These are phyloP conservation scores for Rhizopogon vinicolor DNA, from an alignment of 768 basidiomycete genomes.

Conservation along the genomic window DNA sequence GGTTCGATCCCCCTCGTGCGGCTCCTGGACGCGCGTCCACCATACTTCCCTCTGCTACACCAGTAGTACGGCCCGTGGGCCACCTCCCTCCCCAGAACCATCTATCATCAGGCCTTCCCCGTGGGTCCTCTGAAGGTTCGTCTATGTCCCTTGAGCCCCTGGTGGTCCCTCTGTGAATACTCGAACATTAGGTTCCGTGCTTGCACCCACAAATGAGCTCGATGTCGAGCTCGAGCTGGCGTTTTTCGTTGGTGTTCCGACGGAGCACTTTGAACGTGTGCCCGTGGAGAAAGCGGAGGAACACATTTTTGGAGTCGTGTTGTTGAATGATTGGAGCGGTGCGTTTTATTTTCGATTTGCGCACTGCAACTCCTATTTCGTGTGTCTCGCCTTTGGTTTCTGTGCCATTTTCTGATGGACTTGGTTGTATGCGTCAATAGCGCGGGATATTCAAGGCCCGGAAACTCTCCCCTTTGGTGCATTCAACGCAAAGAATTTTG, in stretches of 20 bases:
- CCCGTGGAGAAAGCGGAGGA: not conserved
- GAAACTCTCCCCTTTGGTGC: conserved; percentile 1
- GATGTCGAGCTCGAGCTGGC: conserved; percentile 1
- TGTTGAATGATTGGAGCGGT: conserved; percentile 3
- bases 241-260: conserved; percentile 2
- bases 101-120: not conserved
- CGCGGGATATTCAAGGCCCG: not conserved
- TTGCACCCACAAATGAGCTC: not conserved
- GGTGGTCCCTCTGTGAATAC: not conserved
- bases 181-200: not conserved
- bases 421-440: not conserved
- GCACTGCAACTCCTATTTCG: not conserved
- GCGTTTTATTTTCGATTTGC: not conserved
- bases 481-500: conserved; percentile 4
- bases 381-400: not conserved
- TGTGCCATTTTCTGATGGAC: not conserved
- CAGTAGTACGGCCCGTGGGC: not conserved
- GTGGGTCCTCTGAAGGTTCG: not conserved
- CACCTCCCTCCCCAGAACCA: not conserved
- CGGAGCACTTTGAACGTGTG: not conserved
- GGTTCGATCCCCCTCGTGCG: conserved; percentile 3
- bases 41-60: not conserved
- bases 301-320: conserved; percentile 2
- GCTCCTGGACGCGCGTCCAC: not conserved
- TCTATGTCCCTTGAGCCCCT: not conserved